Percentiles rank a stretch among this genome's conserved stretches.
Evolutionary conservation across 495 filamentous ascomycete genomes (phyloP).

Genomic region (Stereocaulon alpinum): DNA sequence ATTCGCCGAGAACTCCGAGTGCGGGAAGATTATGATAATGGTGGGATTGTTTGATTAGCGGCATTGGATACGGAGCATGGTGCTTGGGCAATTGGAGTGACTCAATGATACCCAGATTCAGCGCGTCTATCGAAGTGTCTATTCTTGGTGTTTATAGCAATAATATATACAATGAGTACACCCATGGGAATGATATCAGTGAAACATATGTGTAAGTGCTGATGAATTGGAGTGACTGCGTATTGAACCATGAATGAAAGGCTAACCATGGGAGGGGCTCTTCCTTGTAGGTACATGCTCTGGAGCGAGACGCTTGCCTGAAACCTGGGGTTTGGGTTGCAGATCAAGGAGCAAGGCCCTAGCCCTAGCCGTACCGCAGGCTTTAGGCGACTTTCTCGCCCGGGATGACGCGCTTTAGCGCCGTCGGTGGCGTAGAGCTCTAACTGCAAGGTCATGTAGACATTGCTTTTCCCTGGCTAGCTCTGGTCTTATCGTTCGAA

Average conservation of each 20-base stretch:
- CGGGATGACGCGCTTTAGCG: background rate
- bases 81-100: background rate
- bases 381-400: background rate
- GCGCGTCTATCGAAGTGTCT: background rate
- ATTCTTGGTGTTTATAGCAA: background rate
- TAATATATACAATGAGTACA: background rate
- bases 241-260: no score
- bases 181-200: no score
- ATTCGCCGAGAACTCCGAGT: conserved; percentile 11
- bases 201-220: no score
- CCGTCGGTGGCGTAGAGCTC: no score
- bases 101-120: background rate
- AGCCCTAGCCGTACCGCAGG: background rate
- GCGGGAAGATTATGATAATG: background rate
- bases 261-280: no score
- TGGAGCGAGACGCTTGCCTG: background rate
- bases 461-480: background rate
- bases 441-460: background rate
- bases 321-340: background rate
- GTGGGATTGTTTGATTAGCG: background rate
- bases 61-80: background rate
- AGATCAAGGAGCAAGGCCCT: background rate
- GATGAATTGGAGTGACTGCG: no score
- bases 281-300: no score
- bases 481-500: background rate